These are phyloP conservation scores for Saccharomyces jurei DNA, from an alignment of 805 yeast genomes.

Conservation along the genomic window DNA sequence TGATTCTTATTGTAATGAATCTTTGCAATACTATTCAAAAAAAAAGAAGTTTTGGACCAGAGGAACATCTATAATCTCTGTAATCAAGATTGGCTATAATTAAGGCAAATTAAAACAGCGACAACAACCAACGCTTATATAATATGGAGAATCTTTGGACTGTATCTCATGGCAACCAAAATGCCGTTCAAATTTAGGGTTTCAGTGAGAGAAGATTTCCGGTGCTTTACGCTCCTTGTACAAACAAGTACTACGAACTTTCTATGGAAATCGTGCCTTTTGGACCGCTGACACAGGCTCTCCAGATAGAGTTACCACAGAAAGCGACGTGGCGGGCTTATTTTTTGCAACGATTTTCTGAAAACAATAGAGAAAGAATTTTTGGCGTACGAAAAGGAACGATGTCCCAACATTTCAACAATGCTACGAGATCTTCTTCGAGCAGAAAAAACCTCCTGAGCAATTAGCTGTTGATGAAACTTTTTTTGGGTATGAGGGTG, in stretches of 20 bases:
- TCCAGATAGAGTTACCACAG: not conserved
- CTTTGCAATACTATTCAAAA: not conserved
- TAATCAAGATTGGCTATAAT: not conserved
- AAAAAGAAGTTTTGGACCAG: not conserved
- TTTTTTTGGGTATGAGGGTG: not conserved
- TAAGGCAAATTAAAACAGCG: not conserved
- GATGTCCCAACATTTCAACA: not conserved
- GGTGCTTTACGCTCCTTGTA: not conserved
- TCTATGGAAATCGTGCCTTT: not conserved
- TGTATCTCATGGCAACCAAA: not conserved
- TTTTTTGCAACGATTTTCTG: not conserved
- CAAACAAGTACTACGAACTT: not conserved
- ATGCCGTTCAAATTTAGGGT: not conserved
- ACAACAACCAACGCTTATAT: not conserved
- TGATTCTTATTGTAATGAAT: not conserved
- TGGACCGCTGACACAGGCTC: not conserved
- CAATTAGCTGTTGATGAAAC: not conserved
- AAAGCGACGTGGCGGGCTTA: not conserved
- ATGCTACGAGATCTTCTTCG: not conserved
- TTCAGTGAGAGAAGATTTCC: not conserved
- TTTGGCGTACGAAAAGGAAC: not conserved
- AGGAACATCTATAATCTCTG: not conserved
- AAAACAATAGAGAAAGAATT: not conserved
- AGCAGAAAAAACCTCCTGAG: not conserved
- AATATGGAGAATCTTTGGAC: not conserved